phyloP scores from a whole-genome alignment of 192 early-diverging fungal species.

The Coemansia sp. region DNA sequence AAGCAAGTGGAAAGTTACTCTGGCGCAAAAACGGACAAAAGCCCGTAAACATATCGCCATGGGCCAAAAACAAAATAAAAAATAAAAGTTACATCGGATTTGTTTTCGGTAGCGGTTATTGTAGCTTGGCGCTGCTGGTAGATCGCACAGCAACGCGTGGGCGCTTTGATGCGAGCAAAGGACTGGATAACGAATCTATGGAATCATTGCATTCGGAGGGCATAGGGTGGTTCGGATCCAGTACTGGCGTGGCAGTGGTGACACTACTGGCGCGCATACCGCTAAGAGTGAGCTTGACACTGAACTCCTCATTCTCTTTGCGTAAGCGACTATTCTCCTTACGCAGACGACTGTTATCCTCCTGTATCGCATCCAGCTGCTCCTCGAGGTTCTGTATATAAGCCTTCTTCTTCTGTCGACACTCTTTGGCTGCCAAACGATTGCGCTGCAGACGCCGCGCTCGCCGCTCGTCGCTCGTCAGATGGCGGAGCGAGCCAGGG shows the following conservation, averaged over 20 bases:
- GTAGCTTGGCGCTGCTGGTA: constrained; percentile 9
- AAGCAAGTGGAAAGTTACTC: neutral
- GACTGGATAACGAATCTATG: constrained; percentile 20
- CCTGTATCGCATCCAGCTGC: constrained; percentile 59
- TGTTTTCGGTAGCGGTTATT: neutral
- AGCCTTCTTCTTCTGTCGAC: constrained; percentile 81
- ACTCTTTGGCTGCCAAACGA: constrained; percentile 79
- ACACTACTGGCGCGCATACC: constrained; percentile 51
- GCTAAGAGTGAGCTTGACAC: constrained; percentile 63
- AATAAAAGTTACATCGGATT: neutral
- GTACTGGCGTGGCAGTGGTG: constrained; percentile 28
- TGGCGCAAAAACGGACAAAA: neutral
- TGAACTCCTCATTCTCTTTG: constrained; percentile 70
- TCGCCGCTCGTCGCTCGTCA: constrained; percentile 70
- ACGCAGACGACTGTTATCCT: constrained; percentile 62
- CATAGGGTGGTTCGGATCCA: constrained; percentile 11
- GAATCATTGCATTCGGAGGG: constrained; percentile 4
- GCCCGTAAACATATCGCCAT: too few species aligned
- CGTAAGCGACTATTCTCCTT: constrained; percentile 63
- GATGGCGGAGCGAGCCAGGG: constrained; percentile 45
- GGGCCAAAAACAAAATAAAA: neutral
- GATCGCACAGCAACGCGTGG: constrained; percentile 31
- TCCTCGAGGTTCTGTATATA: constrained; percentile 72
- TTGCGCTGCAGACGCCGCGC: constrained; percentile 74
- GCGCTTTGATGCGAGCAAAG: constrained; percentile 31